Conservation (phyloP, 306 rosid genomes). For the Cucumis hystrix region DNA sequence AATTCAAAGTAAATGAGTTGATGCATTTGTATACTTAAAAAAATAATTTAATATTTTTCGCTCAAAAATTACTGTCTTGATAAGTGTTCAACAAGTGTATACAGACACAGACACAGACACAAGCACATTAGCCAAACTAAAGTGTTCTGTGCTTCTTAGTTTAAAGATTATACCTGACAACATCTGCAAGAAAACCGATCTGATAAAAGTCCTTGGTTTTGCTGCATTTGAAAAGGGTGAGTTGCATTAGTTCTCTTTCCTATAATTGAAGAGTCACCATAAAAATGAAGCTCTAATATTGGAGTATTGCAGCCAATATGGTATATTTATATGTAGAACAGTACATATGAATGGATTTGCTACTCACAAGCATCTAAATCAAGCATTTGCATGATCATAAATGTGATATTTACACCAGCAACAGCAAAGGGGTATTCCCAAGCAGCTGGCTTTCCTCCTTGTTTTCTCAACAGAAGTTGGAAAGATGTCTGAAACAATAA, state of each 20-base stretch:
- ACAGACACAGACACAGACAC: too few species aligned
- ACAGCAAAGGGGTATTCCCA: constrained; percentile 87
- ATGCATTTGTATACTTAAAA: too few species aligned
- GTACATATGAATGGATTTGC: not conserved
- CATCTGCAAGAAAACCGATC: constrained; percentile 69
- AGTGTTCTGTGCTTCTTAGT: not conserved
- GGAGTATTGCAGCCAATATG: not conserved
- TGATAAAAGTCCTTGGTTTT: constrained; percentile 55
- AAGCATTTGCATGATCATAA: constrained; percentile 88
- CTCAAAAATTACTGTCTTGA: too few species aligned
- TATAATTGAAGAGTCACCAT: not conserved
- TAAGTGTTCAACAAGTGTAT: too few species aligned
- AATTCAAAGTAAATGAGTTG: too few species aligned
- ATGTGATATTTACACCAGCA: constrained; percentile 81
- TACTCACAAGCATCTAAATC: constrained; percentile 65
- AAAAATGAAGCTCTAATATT: not conserved
- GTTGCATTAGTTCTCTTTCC: not conserved
- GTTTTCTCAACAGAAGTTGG: constrained; percentile 49
- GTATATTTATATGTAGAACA: not conserved
- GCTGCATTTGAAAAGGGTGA: constrained; percentile 45
- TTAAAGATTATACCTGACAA: constrained; percentile 47
- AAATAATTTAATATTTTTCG: too few species aligned
- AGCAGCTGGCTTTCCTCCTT: constrained; percentile 60
- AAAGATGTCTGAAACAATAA: constrained; percentile 41
- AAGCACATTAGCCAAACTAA: too few species aligned